Conservation (phyloP, 2,329 filamentous ascomycete species). For the Macrophomina tecta region DNA sequence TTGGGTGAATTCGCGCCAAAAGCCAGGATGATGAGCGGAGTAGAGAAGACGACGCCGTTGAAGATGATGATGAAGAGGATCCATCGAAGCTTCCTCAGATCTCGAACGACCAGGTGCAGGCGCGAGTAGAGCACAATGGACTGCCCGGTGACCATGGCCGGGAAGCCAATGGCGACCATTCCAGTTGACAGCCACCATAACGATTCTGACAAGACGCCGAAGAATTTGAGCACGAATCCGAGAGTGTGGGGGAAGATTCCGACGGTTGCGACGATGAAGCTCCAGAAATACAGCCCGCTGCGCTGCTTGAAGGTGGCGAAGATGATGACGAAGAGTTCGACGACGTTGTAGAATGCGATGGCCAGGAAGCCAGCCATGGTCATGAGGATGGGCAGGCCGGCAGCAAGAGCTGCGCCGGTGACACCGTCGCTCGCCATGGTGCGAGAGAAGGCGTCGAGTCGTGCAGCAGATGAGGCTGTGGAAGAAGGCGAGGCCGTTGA, state of each 20-base stretch:
- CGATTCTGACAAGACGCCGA: constrained; percentile 40
- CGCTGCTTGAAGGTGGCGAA: constrained; percentile 56
- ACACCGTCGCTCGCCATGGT: constrained; percentile 15
- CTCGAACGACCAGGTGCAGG: constrained; percentile 64
- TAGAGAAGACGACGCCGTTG: constrained; percentile 60
- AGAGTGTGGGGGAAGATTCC: constrained; percentile 55
- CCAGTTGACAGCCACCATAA: constrained; percentile 42
- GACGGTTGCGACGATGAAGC: constrained; percentile 49
- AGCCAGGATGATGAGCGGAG: constrained; percentile 61
- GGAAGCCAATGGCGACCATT: constrained; percentile 60
- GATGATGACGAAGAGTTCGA: constrained; percentile 51
- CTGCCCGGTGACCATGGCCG: constrained; percentile 67
- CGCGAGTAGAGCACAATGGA: constrained; percentile 67
- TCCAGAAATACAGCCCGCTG: constrained; percentile 58
- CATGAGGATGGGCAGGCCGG: constrained; percentile 30
- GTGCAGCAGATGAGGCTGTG: background rate
- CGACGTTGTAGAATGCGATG: constrained; percentile 47
- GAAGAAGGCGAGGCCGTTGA: background rate
- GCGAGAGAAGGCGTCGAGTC: background rate
- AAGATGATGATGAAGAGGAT: constrained; percentile 65
- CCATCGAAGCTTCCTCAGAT: constrained; percentile 54
- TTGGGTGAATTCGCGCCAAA: constrained; percentile 57
- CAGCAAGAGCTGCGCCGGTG: background rate
- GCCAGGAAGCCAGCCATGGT: constrained; percentile 41
- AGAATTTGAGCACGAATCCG: constrained; percentile 55